Evolutionary conservation across 495 filamentous ascomycete genomes (phyloP), one percentile per base, ranked within the genome.

Genomic region (Penicillium daleae): DNA sequence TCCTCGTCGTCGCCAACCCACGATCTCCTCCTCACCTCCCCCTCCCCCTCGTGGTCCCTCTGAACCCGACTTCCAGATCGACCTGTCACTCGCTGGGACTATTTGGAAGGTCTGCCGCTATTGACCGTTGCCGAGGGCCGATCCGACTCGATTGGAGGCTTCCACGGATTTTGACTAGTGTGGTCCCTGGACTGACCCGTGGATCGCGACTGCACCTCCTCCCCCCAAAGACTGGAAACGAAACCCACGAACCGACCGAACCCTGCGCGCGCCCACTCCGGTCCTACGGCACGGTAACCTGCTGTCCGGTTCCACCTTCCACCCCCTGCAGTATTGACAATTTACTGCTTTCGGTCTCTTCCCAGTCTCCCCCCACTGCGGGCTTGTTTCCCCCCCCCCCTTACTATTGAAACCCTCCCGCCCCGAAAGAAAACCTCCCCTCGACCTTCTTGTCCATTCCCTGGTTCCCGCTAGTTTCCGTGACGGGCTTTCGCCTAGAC

Each of bases 281-380:
- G n/a, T 42, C n/a, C 9, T 1, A 6, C 42, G 22, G 42, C 51
- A 33, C 29, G 33, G 29, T 21, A 59, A 48, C n/a, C 26, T 31
- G 44, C 21, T 21, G 24, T 26, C 29, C n/a, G n/a, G n/a, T n/a
- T n/a, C n/a, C 32, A 57, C 69, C 62, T 61, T 58, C 49, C 17
- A 24, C 62, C 57, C 66, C 65, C 68, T 70, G 64, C 57, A 61
- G 65, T 50, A 71, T 79, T 78, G 74, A 76, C 75, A 72, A 74
- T 65, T 76, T 76, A 66, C 76, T 75, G 46, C 67, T 74, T 74
- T 72, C 56, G 71, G 71, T 53, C 31, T 54, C 31, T 40, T 59
- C 61, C 64, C 66, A 9, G 26, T 26, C 49, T 37, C 54, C 58
- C 63, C 67, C 65, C 62, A 63, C 57, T 54, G 52, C 68, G 61